Percentiles rank a stretch among this genome's conserved stretches.
These are phyloP conservation scores for Isatis lusitanica DNA, from an alignment of 441 rosid species.

Conservation along the genomic window DNA sequence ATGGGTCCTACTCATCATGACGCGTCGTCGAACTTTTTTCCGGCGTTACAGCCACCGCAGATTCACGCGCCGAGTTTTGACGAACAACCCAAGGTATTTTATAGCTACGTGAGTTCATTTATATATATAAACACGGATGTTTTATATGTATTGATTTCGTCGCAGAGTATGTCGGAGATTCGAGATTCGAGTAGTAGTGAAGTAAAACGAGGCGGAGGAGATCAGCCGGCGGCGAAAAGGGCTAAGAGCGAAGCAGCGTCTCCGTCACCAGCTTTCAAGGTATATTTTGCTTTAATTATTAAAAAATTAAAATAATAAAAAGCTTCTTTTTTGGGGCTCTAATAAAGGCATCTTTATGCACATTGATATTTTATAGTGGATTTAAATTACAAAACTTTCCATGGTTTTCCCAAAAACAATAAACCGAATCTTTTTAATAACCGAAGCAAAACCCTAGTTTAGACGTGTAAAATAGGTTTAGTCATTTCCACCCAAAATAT, in stretches of 20 bases:
- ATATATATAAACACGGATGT: neutral
- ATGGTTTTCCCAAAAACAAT: conserved; percentile 5
- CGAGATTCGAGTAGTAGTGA: conserved; percentile 49
- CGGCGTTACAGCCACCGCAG: conserved; percentile 56
- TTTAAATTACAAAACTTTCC: conserved; percentile 14
- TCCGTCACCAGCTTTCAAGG: conserved; percentile 91
- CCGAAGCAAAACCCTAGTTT: conserved; percentile 15
- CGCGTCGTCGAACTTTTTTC: conserved; percentile 57
- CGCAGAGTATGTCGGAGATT: conserved; percentile 53
- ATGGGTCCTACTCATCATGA: conserved; percentile 45
- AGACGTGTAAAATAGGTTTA: neutral
- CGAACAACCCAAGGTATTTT: conserved; percentile 66
- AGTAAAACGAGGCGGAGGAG: conserved; percentile 80
- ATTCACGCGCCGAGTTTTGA: conserved; percentile 58
- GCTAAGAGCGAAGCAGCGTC: conserved; percentile 74
- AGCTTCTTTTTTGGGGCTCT: conserved; percentile 26
- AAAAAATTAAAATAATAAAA: conserved; percentile 28
- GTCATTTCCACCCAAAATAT: neutral
- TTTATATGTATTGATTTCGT: neutral
- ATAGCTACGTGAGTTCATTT: neutral
- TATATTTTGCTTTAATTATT: conserved; percentile 35
- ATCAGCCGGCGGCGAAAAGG: conserved; percentile 61
- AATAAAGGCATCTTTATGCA: conserved; percentile 31
- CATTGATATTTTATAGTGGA: conserved; percentile 18
- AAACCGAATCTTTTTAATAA: conserved; percentile 7